phyloP scores from a whole-genome alignment of 805 yeast genomes.

The Priceomyces castillae region DNA sequence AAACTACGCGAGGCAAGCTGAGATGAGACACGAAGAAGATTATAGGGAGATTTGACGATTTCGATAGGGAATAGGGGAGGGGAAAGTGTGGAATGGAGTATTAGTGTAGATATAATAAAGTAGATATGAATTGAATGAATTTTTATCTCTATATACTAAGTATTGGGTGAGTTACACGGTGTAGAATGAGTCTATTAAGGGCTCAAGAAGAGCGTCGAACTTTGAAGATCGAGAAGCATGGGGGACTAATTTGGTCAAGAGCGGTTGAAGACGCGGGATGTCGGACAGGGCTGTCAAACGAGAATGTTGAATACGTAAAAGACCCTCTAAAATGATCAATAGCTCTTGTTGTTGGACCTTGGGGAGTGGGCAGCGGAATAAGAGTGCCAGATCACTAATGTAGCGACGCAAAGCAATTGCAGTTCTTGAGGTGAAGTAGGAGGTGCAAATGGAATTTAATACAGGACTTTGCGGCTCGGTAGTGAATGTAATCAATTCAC shows the following conservation, averaged over 20 bases:
- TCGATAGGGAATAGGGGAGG: no score
- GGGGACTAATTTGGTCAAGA: constrained; percentile 19
- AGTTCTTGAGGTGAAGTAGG: constrained; percentile 53
- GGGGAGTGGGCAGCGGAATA: constrained; percentile 64
- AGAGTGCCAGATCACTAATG: constrained; percentile 58
- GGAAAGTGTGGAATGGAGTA: no score
- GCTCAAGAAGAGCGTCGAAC: constrained; percentile 4
- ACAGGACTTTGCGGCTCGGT: constrained; percentile 17
- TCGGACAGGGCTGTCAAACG: constrained; percentile 6
- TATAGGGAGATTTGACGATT: no score
- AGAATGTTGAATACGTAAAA: constrained; percentile 1
- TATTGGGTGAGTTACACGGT: neutral
- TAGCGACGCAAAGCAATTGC: constrained; percentile 62
- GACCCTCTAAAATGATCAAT: constrained; percentile 42
- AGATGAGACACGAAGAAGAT: no score
- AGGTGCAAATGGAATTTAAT: constrained; percentile 16
- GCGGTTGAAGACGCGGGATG: constrained; percentile 9
- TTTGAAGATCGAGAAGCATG: constrained; percentile 8
- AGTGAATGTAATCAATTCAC: constrained; percentile 45
- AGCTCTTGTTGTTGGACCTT: constrained; percentile 65
- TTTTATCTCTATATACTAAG: neutral
- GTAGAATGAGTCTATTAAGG: constrained; percentile 3
- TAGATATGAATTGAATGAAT: no score
- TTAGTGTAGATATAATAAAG: no score
- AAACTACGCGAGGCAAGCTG: no score